Evolutionary conservation across 2,329 filamentous ascomycete species (phyloP).

Genomic region (Aspergillus alliaceus): DNA sequence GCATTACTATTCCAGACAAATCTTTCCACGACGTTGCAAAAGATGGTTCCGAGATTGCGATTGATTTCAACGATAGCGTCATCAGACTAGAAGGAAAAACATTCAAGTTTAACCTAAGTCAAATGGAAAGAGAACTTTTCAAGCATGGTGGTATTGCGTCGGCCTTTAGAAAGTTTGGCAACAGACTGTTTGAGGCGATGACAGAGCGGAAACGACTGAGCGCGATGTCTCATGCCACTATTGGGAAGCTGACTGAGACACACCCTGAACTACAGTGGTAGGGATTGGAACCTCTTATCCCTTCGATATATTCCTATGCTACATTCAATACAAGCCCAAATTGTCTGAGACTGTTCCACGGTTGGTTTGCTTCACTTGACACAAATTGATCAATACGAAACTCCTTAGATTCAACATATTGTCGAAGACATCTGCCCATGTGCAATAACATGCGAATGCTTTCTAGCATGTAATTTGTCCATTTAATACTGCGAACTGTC

Average conservation of each 20-base stretch:
- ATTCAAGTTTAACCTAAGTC: conserved; percentile 38
- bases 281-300: background rate
- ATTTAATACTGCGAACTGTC: too few species aligned
- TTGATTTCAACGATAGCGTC: conserved; percentile 31
- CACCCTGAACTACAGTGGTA: background rate
- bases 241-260: background rate
- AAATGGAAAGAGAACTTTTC: conserved; percentile 42
- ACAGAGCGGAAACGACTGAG: conserved; percentile 4
- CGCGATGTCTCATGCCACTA: background rate
- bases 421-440: too few species aligned
- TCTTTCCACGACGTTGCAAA: conserved; percentile 38
- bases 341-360: too few species aligned
- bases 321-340: too few species aligned
- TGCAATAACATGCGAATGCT: too few species aligned
- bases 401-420: too few species aligned
- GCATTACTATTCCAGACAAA: conserved; percentile 42
- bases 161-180: conserved; percentile 43
- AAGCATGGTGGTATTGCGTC: conserved; percentile 39
- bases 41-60: conserved; percentile 37
- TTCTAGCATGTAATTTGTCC: too few species aligned
- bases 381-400: too few species aligned
- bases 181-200: conserved; percentile 31
- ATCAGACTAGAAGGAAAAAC: conserved; percentile 20
- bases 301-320: background rate
- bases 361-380: too few species aligned